Conservation (phyloP, 163 green algal genomes). For the Scenedesmus sp. region DNA sequence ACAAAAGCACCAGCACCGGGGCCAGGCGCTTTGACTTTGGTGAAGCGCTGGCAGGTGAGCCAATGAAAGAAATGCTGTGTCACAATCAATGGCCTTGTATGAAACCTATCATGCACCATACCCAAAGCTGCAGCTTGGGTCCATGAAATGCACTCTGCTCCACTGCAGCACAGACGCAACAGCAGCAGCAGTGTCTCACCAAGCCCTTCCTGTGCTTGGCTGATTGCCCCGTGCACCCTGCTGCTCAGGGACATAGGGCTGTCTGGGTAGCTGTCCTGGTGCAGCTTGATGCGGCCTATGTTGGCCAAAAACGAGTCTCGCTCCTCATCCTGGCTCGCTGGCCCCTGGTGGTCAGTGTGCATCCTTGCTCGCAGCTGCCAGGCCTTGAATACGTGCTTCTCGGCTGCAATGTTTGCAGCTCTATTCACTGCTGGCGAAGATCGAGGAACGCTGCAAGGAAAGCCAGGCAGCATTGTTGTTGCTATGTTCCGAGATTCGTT, state of each 20-base stretch:
- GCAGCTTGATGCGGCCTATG: slow-evolving; percentile 13
- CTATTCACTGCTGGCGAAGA: not conserved
- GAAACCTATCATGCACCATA: not conserved
- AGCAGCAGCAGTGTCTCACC: slow-evolving; percentile 1
- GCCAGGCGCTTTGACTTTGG: too few species aligned
- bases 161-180: not conserved
- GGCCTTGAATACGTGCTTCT: not conserved
- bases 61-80: too few species aligned
- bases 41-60: too few species aligned
- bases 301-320: slow-evolving; percentile 2
- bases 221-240: slow-evolving; percentile 16
- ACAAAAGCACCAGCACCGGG: too few species aligned
- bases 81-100: too few species aligned
- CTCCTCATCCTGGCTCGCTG: slow-evolving; percentile 7
- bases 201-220: slow-evolving; percentile 1
- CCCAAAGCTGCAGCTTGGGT: not conserved
- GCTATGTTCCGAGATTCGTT: slow-evolving; percentile 1
- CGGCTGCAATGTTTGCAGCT: not conserved
- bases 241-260: not conserved
- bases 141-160: too few species aligned
- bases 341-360: not conserved
- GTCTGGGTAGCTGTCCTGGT: slow-evolving; percentile 18
- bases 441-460: not conserved
- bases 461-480: not conserved
- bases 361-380: not conserved